These are phyloP conservation scores for Colletotrichum sp. DNA, from an alignment of 2,329 filamentous ascomycete species.

Conservation along the genomic window DNA sequence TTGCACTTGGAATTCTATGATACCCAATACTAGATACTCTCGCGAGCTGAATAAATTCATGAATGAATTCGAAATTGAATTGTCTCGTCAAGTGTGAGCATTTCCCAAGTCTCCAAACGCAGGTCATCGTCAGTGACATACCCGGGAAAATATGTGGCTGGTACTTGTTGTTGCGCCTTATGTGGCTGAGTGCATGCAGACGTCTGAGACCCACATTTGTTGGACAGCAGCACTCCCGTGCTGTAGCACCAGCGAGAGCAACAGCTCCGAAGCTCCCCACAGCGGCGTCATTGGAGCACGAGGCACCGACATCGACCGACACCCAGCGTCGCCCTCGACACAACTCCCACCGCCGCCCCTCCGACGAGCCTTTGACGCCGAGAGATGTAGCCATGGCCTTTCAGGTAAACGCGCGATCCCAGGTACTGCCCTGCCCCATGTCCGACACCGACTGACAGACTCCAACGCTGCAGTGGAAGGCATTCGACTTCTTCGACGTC, in stretches of 20 bases:
- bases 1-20: not conserved
- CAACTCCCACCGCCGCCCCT: not conserved
- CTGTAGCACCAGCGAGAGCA: not conserved
- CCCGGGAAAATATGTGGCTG: not conserved
- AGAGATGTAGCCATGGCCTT: constrained; percentile 25
- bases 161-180: not conserved
- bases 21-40: not conserved
- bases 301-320: constrained; percentile 16
- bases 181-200: not conserved
- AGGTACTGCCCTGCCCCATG: not conserved
- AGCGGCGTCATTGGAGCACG: constrained; percentile 30
- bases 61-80: not conserved
- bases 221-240: not conserved
- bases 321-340: not conserved
- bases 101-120: not conserved
- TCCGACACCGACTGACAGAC: not conserved
- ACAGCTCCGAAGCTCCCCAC: constrained; percentile 24
- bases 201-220: not conserved
- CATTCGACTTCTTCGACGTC: constrained; percentile 99
- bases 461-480: constrained; percentile 78
- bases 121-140: not conserved
- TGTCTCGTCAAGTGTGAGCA: not conserved
- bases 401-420: constrained; percentile 5
- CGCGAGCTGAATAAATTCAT: not conserved
- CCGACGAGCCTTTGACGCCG: not conserved